Conservation (phyloP, 1,284 basidiomycete species). For the Microbotryomycetes sp. region DNA sequence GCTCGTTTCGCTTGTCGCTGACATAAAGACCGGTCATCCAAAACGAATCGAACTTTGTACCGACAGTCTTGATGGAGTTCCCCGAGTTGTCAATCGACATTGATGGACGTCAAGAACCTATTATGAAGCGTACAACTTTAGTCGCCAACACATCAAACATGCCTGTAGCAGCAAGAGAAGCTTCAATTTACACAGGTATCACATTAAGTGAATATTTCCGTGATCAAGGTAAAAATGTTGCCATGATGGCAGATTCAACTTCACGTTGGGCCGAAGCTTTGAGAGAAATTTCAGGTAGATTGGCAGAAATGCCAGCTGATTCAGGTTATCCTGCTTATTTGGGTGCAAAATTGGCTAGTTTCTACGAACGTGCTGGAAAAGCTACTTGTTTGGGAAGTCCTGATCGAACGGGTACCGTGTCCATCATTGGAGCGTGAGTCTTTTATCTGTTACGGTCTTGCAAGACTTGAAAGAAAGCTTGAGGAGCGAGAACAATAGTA, state of each 20-base stretch:
- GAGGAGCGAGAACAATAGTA: slow-evolving; percentile 1
- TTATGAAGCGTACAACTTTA: slow-evolving; percentile 99
- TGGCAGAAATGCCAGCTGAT: slow-evolving; percentile 99
- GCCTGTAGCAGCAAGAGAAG: slow-evolving; percentile 99
- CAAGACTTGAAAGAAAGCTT: neutral
- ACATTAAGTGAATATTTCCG: slow-evolving; percentile 99
- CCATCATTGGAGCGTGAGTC: slow-evolving; percentile 95
- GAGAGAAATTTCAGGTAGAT: slow-evolving; percentile 97
- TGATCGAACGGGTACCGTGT: slow-evolving; percentile 81
- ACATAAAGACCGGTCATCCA: no score
- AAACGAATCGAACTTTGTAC: no score
- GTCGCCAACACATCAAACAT: slow-evolving; percentile 99
- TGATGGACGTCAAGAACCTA: slow-evolving; percentile 88
- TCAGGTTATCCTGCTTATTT: slow-evolving; percentile 98
- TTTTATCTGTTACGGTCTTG: slow-evolving; percentile 3
- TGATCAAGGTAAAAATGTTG: slow-evolving; percentile 87
- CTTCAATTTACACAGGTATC: slow-evolving; percentile 99
- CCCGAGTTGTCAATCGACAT: slow-evolving; percentile 88
- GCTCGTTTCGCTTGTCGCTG: neutral
- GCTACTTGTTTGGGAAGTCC: slow-evolving; percentile 89
- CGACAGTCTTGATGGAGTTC: slow-evolving; percentile 56
- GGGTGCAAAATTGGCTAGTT: slow-evolving; percentile 88
- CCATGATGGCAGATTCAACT: slow-evolving; percentile 99
- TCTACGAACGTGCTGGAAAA: slow-evolving; percentile 99
- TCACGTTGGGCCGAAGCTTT: slow-evolving; percentile 99